These are phyloP conservation scores for Artemisia princeps DNA, from an alignment of 140 eudicot genomes.

Conservation along the genomic window DNA sequence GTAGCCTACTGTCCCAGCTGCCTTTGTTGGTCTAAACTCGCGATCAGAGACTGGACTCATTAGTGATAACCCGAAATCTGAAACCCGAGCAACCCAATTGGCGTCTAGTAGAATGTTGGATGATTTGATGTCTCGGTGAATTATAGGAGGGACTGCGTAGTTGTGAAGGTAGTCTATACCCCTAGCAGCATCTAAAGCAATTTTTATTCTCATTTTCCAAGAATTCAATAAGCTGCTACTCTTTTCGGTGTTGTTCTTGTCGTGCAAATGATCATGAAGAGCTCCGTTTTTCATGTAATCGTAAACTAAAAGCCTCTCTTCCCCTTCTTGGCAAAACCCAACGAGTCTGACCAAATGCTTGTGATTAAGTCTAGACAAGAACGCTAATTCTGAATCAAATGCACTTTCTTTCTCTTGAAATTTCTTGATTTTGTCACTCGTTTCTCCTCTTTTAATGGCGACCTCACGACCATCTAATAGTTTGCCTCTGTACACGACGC, in stretches of 20 bases:
- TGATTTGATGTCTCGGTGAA: constrained; percentile 55
- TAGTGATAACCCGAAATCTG: constrained; percentile 54
- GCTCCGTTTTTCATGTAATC: constrained; percentile 61
- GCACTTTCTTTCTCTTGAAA: constrained; percentile 55
- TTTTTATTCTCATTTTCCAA: constrained; percentile 47
- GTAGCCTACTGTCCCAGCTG: constrained; percentile 61
- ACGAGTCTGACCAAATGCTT: constrained; percentile 52
- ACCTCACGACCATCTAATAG: constrained; percentile 52
- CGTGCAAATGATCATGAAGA: constrained; percentile 41
- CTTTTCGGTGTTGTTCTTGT: constrained; percentile 29
- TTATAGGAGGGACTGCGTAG: constrained; percentile 56
- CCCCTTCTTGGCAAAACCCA: constrained; percentile 47
- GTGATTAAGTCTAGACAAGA: constrained; percentile 48
- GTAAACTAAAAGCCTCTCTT: constrained; percentile 48
- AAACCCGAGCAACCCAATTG: constrained; percentile 42
- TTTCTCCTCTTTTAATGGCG: constrained; percentile 51
- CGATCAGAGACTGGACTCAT: constrained; percentile 37
- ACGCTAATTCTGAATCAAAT: constrained; percentile 48
- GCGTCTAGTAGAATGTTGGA: constrained; percentile 47
- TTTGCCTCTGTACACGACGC: constrained; percentile 46
- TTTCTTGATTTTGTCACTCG: constrained; percentile 31
- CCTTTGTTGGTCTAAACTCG: constrained; percentile 36
- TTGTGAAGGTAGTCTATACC: constrained; percentile 57
- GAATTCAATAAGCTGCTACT: constrained; percentile 32
- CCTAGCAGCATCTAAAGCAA: constrained; percentile 55